A percentile compares a stretch with the other conserved stretches of the same genome.
Conservation (phyloP, 495 filamentous ascomycete species). For the Trichoderma erinaceum region DNA sequence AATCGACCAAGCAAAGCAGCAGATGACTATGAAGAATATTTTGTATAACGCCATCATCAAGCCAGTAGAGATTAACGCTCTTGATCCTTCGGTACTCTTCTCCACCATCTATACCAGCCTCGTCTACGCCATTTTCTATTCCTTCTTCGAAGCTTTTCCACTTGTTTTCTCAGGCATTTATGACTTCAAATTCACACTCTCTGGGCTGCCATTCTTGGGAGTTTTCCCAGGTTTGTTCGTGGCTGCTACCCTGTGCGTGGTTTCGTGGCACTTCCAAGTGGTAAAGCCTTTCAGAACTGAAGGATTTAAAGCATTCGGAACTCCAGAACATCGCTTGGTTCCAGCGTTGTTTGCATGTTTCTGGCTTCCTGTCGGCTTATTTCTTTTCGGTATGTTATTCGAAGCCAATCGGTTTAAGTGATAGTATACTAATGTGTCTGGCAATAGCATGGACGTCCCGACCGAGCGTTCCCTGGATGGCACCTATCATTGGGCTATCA, state of each 20-base stretch:
- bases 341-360: neutral
- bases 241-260: neutral
- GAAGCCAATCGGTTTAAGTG: neutral
- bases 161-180: neutral
- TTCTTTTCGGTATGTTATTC: neutral
- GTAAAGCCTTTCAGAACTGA: neutral
- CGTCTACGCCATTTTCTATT: neutral
- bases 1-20: neutral
- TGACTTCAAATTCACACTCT: neutral
- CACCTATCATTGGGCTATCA: neutral
- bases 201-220: neutral
- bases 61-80: neutral
- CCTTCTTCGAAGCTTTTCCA: neutral
- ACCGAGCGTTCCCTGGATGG: neutral
- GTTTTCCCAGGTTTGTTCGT: neutral
- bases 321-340: neutral
- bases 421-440: neutral
- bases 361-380: neutral
- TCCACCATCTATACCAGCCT: neutral
- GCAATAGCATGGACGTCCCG: neutral
- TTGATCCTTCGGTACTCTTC: neutral
- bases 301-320: neutral
- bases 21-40: neutral
- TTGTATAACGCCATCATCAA: neutral
- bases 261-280: neutral